Evolutionary conservation across 306 rosid genomes (phyloP).

Genomic region (Cicer cuneatum): DNA sequence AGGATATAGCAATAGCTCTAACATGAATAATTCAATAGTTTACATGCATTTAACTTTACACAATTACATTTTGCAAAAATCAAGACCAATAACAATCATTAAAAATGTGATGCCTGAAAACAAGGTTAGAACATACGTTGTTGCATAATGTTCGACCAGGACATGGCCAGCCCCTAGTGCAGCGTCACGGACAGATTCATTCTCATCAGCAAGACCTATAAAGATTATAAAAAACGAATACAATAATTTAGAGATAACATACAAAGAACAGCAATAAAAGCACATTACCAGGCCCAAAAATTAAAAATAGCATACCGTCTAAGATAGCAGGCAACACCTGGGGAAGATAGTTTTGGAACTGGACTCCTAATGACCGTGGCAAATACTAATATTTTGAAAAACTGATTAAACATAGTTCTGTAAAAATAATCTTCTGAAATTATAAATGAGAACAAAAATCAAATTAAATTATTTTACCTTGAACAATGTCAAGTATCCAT

Average conservation of each 20-base stretch:
- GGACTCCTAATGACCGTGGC: constrained; percentile 91
- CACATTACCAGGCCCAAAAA: background rate
- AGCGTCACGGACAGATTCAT: constrained; percentile 98
- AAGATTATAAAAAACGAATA: background rate
- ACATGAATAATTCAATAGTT: constrained; percentile 7
- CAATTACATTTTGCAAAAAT: background rate
- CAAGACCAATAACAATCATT: constrained; percentile 4
- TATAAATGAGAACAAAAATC: background rate
- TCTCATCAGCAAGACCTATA: constrained; percentile 98
- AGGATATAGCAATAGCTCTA: constrained; percentile 16
- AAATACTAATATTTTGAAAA: constrained; percentile 63
- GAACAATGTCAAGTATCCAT: constrained; percentile 91
- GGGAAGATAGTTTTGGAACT: constrained; percentile 90
- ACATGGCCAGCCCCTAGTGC: constrained; percentile 98
- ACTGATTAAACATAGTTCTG: constrained; percentile 19
- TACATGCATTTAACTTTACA: constrained; percentile 4
- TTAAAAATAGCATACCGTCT: constrained; percentile 65
- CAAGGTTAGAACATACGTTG: constrained; percentile 66
- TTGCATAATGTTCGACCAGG: constrained; percentile 95
- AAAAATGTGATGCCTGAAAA: constrained; percentile 26
- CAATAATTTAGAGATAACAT: constrained; percentile 19
- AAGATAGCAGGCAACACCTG: constrained; percentile 93
- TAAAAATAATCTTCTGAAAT: constrained; percentile 18
- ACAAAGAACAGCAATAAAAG: constrained; percentile 18
- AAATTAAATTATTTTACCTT: constrained; percentile 62